Evolutionary conservation across 140 eudicot species (phyloP), one percentile per base, ranked within the genome.

Genomic region (Bidens hawaiensis): DNA sequence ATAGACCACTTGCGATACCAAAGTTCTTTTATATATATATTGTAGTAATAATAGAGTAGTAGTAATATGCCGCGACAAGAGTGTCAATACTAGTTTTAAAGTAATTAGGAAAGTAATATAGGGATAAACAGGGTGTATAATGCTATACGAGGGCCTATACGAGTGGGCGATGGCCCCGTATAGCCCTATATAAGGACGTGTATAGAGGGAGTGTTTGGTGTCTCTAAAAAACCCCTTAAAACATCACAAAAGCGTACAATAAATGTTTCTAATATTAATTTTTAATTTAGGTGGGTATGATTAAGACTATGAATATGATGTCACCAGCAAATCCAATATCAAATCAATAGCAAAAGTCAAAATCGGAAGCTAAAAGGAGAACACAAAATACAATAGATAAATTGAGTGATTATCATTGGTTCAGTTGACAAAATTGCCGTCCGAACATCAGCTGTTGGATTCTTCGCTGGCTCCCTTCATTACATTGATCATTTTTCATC

Each of bases 271-370:
- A 34, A 34, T 19, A 34, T 21, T 34, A 18, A 10, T 4, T 12
- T 59, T 34, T 33, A 28, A 34, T 59, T 36, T 59, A 42, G 26
- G 31, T 23, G 48, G 30, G 64, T 31, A 58, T 58, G 64, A 58
- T 58, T 57, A 58, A 3, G 30, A 36, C 26, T 59, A 59, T 34
- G 65, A 19, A 15, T 33, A 58, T 59, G 65, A 59, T 59, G 47
- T 34, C 65, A 34, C 48, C 47, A 58, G 43, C 64, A 57, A 57
- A 57, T 57, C 64, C 45, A 57, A 57, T n/a, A 27, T 18, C 62
- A 56, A 59, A 59, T 59, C 65, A 21, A 59, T 11, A 16, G 43
- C 30, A 17, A 59, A 59, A 59, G 65, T 59, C 65, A 59, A 59
- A 59, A 59, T 19, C 34, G 31, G 49, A 59, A 59, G 65, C 65